Evolutionary conservation across 257 asterid genomes (phyloP), one percentile per base, ranked within the genome.

Genomic region (Jaltomata sinuosa): DNA sequence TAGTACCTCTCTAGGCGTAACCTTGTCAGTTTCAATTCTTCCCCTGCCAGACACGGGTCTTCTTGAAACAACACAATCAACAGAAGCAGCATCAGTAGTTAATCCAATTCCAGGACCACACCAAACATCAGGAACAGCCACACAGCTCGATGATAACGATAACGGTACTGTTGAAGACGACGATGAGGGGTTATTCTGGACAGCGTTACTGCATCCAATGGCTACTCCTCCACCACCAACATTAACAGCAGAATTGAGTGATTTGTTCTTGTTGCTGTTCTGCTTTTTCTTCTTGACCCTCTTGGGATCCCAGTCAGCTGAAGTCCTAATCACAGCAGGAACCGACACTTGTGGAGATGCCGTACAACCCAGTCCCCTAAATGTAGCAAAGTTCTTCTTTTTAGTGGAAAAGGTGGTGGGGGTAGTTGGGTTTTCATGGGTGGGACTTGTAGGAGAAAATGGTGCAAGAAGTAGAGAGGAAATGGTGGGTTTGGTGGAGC

Each of bases 331-430:
- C 2, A 89, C 93, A 1, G 97, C 97, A 54, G 99, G 98, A 14
- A 96, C 97, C 8, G 99, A 96, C 53, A 96, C 99, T 81, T 96
- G 97, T 1, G 97, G 86, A 74, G 99, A 90, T 69, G 98, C 98
- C 3, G 97, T 85, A 84, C 99, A 96, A 6, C 99, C 99, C 25
- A 96, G 86, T 4, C 97, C 98, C 62, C 99, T 85, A 88, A 96
- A 94, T 36, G 94, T 89, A 6, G 94, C 86, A 86, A 94, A 94
- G 86, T 91, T 93, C 87, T 92, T 96, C 42, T 94, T 96, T 87
- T 94, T 96, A 40, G 89, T 86, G 36, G 88, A 31, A 29, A 79
- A 31, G 72, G 85, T n/a, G 29, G 45, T 77, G 10, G 82, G 34
- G 57, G 38, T 49, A 34, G 49, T 82, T 62, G 87, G 84, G 84